A percentile compares a stretch with the other conserved stretches of the same genome.
These are phyloP conservation scores for Rhodomyrtus tomentosa DNA, from an alignment of 345 rosid genomes.

Conservation along the genomic window DNA sequence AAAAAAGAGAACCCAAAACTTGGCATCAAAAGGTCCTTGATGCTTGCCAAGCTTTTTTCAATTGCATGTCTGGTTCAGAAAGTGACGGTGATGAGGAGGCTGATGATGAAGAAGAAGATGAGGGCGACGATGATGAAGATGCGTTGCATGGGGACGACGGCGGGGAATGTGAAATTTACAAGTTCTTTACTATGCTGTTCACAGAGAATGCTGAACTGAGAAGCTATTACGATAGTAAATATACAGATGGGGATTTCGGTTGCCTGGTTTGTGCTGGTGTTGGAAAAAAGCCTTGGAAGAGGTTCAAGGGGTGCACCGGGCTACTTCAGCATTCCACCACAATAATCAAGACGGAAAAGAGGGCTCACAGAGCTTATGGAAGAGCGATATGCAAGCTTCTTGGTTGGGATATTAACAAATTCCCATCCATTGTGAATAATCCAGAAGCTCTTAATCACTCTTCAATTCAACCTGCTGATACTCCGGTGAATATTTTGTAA, in stretches of 20 bases:
- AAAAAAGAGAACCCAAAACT: constrained; percentile 13
- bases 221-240: constrained; percentile 35
- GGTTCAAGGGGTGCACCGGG: constrained; percentile 49
- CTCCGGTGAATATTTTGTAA: constrained; percentile 2
- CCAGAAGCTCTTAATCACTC: constrained; percentile 16
- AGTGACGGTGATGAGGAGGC: not conserved
- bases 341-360: constrained; percentile 32
- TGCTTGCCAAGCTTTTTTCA: constrained; percentile 35
- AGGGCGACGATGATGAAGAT: constrained; percentile 2
- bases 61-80: constrained; percentile 2
- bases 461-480: not conserved
- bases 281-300: constrained; percentile 29
- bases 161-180: constrained; percentile 10
- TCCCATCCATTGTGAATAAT: constrained; percentile 22
- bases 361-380: constrained; percentile 56
- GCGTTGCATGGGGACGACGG: constrained; percentile 1
- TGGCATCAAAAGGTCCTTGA: constrained; percentile 31
- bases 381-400: constrained; percentile 55
- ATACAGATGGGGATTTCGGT: constrained; percentile 42
- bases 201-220: constrained; percentile 38
- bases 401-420: constrained; percentile 50
- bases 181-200: constrained; percentile 39
- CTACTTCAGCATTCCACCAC: constrained; percentile 51
- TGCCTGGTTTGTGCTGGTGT: constrained; percentile 63
- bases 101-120: not conserved